Conservation (phyloP, 2,329 filamentous ascomycete genomes). For the Tolypocladium capitatum region DNA sequence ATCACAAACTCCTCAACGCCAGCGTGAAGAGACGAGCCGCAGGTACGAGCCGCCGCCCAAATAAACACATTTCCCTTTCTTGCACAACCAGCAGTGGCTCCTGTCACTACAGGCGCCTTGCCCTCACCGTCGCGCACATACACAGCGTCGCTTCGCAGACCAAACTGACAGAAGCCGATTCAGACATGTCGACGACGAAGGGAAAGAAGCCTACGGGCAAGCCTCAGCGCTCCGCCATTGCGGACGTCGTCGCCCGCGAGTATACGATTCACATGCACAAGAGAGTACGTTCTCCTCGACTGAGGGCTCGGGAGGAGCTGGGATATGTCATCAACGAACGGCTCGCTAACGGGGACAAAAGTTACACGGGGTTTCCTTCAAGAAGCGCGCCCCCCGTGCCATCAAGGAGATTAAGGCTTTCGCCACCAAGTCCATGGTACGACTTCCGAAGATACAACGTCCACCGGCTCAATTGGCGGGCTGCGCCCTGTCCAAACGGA, state of each 20-base stretch:
- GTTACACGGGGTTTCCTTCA: conserved; percentile 97
- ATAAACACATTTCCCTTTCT: conserved; percentile 6
- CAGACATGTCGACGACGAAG: conserved; percentile 30
- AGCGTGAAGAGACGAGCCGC: conserved; percentile 26
- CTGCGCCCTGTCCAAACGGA: neutral
- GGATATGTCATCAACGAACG: neutral
- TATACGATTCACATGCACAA: conserved; percentile 99
- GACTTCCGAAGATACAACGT: conserved; percentile 18
- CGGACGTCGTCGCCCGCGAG: conserved; percentile 98
- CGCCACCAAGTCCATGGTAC: conserved; percentile 89
- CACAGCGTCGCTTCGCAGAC: conserved; percentile 6
- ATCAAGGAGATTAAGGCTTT: conserved; percentile 99
- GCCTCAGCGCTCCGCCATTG: conserved; percentile 76
- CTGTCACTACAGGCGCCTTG: neutral
- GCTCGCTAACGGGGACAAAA: conserved; percentile 27
- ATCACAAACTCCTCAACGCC: conserved; percentile 24
- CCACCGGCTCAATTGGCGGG: neutral
- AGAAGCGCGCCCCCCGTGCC: conserved; percentile 96
- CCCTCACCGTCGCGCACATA: neutral
- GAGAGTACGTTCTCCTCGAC: conserved; percentile 38
- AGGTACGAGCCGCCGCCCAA: conserved; percentile 23
- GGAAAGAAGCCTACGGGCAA: conserved; percentile 25
- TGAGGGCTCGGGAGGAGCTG: conserved; percentile 5
- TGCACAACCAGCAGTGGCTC: conserved; percentile 2
- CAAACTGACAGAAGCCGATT: conserved; percentile 13